Base-by-base conservation (phyloP, 2,329 filamentous ascomycete genomes). In the Verticillium zaregamsianum region DNA sequence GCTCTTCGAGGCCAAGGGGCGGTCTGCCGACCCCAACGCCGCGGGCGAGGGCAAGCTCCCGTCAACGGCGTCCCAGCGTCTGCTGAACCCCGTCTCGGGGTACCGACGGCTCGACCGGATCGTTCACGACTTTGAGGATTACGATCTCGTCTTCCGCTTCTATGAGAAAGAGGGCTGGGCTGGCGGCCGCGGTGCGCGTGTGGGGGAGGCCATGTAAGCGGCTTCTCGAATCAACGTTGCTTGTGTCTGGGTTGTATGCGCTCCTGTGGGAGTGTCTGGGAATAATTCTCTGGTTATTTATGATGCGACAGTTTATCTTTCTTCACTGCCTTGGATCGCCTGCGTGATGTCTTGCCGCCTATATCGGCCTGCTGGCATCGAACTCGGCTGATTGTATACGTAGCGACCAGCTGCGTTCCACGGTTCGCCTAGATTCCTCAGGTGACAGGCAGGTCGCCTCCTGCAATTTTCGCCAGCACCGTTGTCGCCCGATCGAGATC, bases 51-150 rank as follows among this genome's bases (percentile, higher is more conserved):
- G 80, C 68, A 74, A 78, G 61, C 63, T 70, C 59, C 67, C 73
- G 64, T 64, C 69, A 63, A 69, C 71, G 66, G 72, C 78, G 63
- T 68, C 75, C 59, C 81, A 83, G 74, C 78, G 79, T 31, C 75
- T 84, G 14, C 90, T 93, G 79, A 93, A 98, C 70, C 82, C 82
- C 58, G 90, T 99, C 68, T 82, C 86, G 64, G 95, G 95, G 2
- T 99, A 99, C 74, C 86, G 90, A 64, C 87, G 95, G 23, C 86
- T 97, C 59, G 95, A 99, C 75, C 90, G 93, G 60, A 97, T 99
- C 67, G 92, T 99, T 58, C 95, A 99, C 75, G 93, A 98, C 71
- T 89, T 99, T 69, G 94, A 99, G 72, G 95, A 96, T 59, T 99
- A 99, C 72, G 93, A 98, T 74, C 82, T 99, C 40, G 90, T 99